Evolutionary conservation across 2,329 filamentous ascomycete genomes (phyloP).

Genomic region (Pestalotiopsis sp.): DNA sequence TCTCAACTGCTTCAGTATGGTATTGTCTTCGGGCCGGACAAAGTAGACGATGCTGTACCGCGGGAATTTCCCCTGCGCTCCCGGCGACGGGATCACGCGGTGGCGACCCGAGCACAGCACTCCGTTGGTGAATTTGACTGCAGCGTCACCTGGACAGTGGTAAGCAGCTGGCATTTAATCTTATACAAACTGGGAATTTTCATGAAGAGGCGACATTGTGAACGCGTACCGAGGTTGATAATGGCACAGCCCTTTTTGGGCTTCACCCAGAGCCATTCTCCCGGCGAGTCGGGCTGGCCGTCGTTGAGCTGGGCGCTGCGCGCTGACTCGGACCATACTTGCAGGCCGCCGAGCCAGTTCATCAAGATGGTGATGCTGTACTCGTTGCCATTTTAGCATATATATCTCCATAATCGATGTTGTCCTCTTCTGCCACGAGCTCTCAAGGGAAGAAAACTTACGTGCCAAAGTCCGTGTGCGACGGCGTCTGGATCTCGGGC

Average conservation of each 20-base stretch:
- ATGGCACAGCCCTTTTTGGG: slow-evolving; percentile 38
- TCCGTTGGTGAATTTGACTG: slow-evolving; percentile 37
- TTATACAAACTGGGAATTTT: background rate
- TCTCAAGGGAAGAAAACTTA: slow-evolving; percentile 18
- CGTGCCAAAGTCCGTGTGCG: slow-evolving; percentile 40
- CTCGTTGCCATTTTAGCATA: background rate
- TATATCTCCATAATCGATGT: background rate
- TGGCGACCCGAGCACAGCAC: slow-evolving; percentile 36
- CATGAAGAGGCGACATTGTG: background rate
- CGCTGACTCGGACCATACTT: slow-evolving; percentile 35
- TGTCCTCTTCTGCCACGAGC: background rate
- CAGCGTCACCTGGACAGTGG: slow-evolving; percentile 30
- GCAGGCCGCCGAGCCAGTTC: slow-evolving; percentile 41
- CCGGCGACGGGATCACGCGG: slow-evolving; percentile 36
- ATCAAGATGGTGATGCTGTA: slow-evolving; percentile 38
- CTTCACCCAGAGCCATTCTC: slow-evolving; percentile 38
- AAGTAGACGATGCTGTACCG: slow-evolving; percentile 40
- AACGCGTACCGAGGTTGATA: slow-evolving; percentile 35
- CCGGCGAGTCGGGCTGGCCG: slow-evolving; percentile 28
- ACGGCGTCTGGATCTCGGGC: slow-evolving; percentile 34
- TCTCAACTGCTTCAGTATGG: slow-evolving; percentile 28
- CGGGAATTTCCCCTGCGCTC: slow-evolving; percentile 30
- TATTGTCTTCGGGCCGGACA: slow-evolving; percentile 34
- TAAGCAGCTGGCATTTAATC: background rate
- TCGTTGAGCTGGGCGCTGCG: slow-evolving; percentile 26